Evolutionary conservation across 1,284 basidiomycete species (phyloP), one percentile per base, ranked within the genome.

Genomic region (Ceratobasidium sp.): DNA sequence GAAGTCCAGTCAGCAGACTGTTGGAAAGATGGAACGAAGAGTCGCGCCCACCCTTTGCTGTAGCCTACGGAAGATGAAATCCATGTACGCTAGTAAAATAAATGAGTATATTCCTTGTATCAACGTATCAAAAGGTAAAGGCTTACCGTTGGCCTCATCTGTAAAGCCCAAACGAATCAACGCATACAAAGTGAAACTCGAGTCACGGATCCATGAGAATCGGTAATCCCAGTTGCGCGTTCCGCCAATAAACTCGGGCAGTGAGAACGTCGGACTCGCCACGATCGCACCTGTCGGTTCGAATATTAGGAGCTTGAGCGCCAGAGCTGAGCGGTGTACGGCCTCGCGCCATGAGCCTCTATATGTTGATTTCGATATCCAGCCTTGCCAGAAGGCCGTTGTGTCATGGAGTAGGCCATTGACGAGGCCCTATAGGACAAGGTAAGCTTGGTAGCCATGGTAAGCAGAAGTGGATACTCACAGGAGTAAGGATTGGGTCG

Each of bases 281-380:
- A 97, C 92, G 66, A 97, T 93, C 0, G 96, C 96, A 38, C 84
- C 84, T 0, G 94, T 96, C 0, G 94, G 94, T 82, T 95, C 93
- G 82, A 89, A 96, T 59, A 95, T 95, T 79, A 96, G 87, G n/a
- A 96, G 86, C 83, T 94, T 94, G 76, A 95, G 86, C 0, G 94
- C 94, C n/a, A 97, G 87, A 0, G 95, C 96, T 77, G 93, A 95
- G 40, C 96, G 90, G 83, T 95, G 90, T 2, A 97, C 95, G 0
- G 92, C 91, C 84, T 98, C 96, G 80, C 96, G 93, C 96, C 96
- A 98, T n/a, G 94, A 90, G 0, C 96, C 96, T 26, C 88, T 89
- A 84, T 98, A 98, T 0, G 92, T 93, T 20, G 92, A 94, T 81
- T 90, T 89, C 20, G 89, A 87, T 81, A 97, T 92, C 96, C 96